Evolutionary conservation across 352 stramenopile genomes (phyloP).

Genomic region (Globisporangium radiosum): DNA sequence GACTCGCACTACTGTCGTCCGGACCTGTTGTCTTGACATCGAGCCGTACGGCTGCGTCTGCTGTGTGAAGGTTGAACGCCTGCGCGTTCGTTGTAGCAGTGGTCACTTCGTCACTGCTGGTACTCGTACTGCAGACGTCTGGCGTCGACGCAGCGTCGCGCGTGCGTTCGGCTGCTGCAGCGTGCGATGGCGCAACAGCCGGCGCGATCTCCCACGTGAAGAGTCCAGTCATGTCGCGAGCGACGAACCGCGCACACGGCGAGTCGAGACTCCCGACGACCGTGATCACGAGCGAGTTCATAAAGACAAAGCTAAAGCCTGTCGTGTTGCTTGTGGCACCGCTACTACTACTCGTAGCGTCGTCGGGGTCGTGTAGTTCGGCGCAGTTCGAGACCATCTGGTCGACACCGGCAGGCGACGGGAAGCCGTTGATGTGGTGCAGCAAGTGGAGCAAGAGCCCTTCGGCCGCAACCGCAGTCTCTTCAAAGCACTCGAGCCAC

Average conservation of each 20-base stretch:
- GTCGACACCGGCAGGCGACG: slow-evolving; percentile 74
- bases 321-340: slow-evolving; percentile 13
- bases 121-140: background rate
- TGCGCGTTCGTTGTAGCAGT: slow-evolving; percentile 12
- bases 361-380: slow-evolving; percentile 50
- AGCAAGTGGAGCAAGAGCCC: slow-evolving; percentile 81
- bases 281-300: slow-evolving; percentile 83
- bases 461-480: slow-evolving; percentile 76
- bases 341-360: slow-evolving; percentile 17
- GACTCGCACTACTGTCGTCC: slow-evolving; percentile 21
- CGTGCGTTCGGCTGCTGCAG: background rate
- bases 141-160: background rate
- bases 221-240: slow-evolving; percentile 77
- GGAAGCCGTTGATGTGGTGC: slow-evolving; percentile 83
- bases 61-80: slow-evolving; percentile 33
- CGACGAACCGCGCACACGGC: slow-evolving; percentile 66
- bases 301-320: slow-evolving; percentile 82
- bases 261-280: slow-evolving; percentile 79
- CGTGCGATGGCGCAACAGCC: slow-evolving; percentile 10
- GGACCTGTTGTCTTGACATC: slow-evolving; percentile 37
- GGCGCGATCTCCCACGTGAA: slow-evolving; percentile 83
- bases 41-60: slow-evolving; percentile 46
- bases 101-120: too few species aligned
- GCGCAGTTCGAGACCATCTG: slow-evolving; percentile 80
- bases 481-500: slow-evolving; percentile 80